phyloP scores from a whole-genome alignment of 23 red algal species.

The Gracilaria caudata region DNA sequence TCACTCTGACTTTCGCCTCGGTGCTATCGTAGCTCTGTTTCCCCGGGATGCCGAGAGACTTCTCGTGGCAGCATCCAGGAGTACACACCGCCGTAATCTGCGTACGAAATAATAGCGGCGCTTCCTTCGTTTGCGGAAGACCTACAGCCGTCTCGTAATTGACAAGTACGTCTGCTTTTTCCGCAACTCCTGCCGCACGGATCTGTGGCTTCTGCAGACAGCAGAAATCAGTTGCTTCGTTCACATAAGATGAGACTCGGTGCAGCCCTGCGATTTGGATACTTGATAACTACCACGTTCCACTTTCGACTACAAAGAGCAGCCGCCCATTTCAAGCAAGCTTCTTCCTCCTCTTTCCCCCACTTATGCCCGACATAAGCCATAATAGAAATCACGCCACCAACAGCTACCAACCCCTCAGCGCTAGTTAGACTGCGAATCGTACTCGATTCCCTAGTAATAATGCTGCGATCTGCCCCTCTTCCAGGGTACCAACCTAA shows the following conservation, averaged over 20 bases:
- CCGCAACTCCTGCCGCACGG: no score
- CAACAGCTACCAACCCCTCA: conserved; percentile 43
- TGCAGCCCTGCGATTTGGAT: conserved; percentile 58
- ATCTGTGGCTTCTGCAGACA: no score
- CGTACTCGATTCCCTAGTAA: conserved; percentile 65
- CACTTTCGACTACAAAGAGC: conserved; percentile 47
- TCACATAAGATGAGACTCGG: conserved; percentile 33
- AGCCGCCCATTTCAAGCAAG: conserved; percentile 57
- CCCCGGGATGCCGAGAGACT: no score
- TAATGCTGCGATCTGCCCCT: conserved; percentile 57
- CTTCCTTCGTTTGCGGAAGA: no score
- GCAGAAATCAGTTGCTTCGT: not conserved
- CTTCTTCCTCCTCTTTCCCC: conserved; percentile 79
- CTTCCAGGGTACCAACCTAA: conserved; percentile 80
- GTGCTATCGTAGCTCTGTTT: no score
- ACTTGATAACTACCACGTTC: conserved; percentile 46
- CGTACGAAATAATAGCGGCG: no score
- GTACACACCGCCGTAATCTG: no score
- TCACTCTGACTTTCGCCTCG: no score
- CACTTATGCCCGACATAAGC: conserved; percentile 76
- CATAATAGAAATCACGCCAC: conserved; percentile 82
- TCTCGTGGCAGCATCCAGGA: no score
- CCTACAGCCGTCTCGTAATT: no score
- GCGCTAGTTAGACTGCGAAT: conserved; percentile 65
- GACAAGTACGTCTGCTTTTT: no score